phyloP scores from a whole-genome alignment of 2,329 filamentous ascomycete genomes.

The Phialophora tarda region DNA sequence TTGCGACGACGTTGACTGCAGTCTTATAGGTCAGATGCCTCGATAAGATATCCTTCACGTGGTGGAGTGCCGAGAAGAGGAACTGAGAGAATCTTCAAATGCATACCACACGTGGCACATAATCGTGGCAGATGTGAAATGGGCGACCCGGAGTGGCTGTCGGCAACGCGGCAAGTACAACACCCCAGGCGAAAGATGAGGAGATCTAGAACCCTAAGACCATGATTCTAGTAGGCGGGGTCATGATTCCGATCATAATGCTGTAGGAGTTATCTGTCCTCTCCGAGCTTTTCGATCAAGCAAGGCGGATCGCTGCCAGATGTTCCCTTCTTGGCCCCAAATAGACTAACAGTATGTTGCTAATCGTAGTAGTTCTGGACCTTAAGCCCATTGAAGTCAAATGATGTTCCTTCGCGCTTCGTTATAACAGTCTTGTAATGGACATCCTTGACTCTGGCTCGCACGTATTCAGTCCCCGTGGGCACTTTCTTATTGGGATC shows the following conservation, averaged over 20 bases:
- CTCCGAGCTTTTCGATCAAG: background rate
- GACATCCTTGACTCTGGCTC: slow-evolving; percentile 55
- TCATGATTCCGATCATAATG: background rate
- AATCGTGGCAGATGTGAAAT: background rate
- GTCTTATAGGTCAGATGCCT: background rate
- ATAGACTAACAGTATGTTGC: background rate
- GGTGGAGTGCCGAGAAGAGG: background rate
- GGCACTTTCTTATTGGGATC: slow-evolving; percentile 45
- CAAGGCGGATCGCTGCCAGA: background rate
- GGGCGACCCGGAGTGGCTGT: background rate
- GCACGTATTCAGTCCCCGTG: slow-evolving; percentile 54
- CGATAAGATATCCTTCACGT: slow-evolving; percentile 11
- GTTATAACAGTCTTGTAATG: slow-evolving; percentile 54
- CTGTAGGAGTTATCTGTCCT: background rate
- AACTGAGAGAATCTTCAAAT: slow-evolving; percentile 5
- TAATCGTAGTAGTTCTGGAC: slow-evolving; percentile 47
- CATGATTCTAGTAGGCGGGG: background rate
- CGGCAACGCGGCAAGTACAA: background rate
- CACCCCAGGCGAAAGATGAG: background rate
- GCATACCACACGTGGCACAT: slow-evolving; percentile 20
- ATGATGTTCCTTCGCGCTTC: slow-evolving; percentile 52
- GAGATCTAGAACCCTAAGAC: background rate
- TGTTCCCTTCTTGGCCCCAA: background rate
- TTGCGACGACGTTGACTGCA: slow-evolving; percentile 2
- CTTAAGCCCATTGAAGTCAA: slow-evolving; percentile 52